Evolutionary conservation across 1,139 yeast genomes (phyloP), one percentile per base, ranked within the genome.

Genomic region (Sugiyamaella grinbergsii): DNA sequence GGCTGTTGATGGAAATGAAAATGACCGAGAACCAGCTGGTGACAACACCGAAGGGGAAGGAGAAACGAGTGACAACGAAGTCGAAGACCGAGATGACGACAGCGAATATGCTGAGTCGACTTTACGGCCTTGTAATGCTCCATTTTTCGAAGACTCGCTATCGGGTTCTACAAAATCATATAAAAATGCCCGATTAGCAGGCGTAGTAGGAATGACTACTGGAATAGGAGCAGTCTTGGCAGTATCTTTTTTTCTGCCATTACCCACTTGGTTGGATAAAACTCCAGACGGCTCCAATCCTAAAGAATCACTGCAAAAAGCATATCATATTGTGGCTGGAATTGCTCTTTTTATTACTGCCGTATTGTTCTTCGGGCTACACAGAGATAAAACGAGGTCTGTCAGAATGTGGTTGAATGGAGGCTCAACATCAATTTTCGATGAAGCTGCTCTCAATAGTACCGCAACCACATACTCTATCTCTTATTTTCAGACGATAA

Each of bases 171-270:
- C 54, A 6, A 46, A 52, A 18, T 44, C 61, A 18, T 52, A 50
- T 33, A 50, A 71, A 51, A 80, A 77, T 58, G 88, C 88, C 1
- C 78, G 75, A 57, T 69, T 76, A 51, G 76, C 85, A 0, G 85
- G 88, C 0, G 60, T 81, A 37, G 76, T 84, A 43, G 91, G 91
- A 0, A 64, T 82, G 3, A 70, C 78, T 43, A 74, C 86, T 10
- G 91, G 91, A 0, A 60, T 81, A 10, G 93, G 93, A 34, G 93
- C 91, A 0, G 75, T 54, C 51, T 51, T 64, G 54, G 81, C 66
- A 80, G 91, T 64, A 83, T 88, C 63, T 74, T 77, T 67, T 78
- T 81, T 69, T 84, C 89, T 67, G 67, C 86, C 91, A 62, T 82
- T 87, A 81, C 74, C 88, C 33, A 81, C 89, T 50, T 64, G 75